Percentiles rank a stretch among this genome's conserved stretches.
phyloP scores from a whole-genome alignment of 768 basidiomycete species.

The Lyophyllum semitale region DNA sequence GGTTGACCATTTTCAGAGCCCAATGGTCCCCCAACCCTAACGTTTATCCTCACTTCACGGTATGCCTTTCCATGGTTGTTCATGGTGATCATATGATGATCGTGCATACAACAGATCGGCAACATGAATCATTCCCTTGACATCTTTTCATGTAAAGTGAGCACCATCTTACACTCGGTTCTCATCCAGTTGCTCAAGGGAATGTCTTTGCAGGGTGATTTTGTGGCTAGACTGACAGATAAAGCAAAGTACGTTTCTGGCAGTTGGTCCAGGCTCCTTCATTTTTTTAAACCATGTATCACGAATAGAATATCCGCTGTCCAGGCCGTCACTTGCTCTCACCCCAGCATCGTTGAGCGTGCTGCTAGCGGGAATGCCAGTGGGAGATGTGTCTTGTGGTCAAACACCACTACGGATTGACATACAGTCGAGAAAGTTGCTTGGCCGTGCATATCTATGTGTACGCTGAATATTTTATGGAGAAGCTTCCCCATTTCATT shows the following conservation, averaged over 20 bases:
- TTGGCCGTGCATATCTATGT: too few relatives aligned
- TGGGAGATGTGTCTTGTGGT: slow-evolving; percentile 83
- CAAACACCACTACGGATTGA: slow-evolving; percentile 42
- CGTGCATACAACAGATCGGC: slow-evolving; percentile 50
- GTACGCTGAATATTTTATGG: too few relatives aligned
- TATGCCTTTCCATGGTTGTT: slow-evolving; percentile 31
- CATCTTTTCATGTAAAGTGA: slow-evolving; percentile 72
- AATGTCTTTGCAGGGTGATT: slow-evolving; percentile 56
- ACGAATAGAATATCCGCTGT: slow-evolving; percentile 69
- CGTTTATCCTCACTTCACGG: slow-evolving; percentile 82
- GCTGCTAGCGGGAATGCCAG: slow-evolving; percentile 78
- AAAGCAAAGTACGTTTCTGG: slow-evolving; percentile 42
- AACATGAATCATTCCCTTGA: slow-evolving; percentile 80
- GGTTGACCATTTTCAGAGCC: slow-evolving; percentile 77
- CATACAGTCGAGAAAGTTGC: not conserved
- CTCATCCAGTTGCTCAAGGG: not conserved
- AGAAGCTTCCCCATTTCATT: too few relatives aligned
- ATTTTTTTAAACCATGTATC: slow-evolving; percentile 3
- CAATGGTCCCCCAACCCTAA: slow-evolving; percentile 81
- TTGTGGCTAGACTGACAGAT: slow-evolving; percentile 65
- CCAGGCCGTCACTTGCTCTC: slow-evolving; percentile 90
- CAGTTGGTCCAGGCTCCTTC: not conserved
- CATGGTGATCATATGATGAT: not conserved
- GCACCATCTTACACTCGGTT: slow-evolving; percentile 2
- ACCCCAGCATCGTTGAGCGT: slow-evolving; percentile 73